phyloP scores from a whole-genome alignment of 2,329 filamentous ascomycete genomes.

The Fusarium praegraminearum region DNA sequence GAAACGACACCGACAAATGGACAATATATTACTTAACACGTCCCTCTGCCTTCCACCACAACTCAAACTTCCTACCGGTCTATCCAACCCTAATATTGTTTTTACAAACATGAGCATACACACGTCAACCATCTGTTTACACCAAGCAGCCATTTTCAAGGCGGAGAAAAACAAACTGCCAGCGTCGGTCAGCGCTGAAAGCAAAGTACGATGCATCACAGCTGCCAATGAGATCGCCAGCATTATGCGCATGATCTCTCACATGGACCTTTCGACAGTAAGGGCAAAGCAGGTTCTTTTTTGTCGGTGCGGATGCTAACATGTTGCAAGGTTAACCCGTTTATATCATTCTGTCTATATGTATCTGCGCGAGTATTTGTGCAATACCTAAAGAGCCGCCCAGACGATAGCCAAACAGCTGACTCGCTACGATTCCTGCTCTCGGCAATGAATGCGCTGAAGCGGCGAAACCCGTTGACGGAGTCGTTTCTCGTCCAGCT shows the following conservation, averaged over 20 bases:
- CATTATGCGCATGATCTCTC: constrained; percentile 95
- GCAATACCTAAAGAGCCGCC: constrained; percentile 94
- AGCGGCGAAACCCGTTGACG: constrained; percentile 87
- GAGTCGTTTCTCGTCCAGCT: constrained; percentile 95
- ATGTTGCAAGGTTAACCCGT: constrained; percentile 83
- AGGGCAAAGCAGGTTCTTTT: constrained; percentile 50
- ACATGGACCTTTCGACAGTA: constrained; percentile 86
- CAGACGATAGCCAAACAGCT: constrained; percentile 81
- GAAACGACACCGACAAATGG: constrained; percentile 90
- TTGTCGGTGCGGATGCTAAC: constrained; percentile 35
- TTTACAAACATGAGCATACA: constrained; percentile 98
- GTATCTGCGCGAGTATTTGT: constrained; percentile 96
- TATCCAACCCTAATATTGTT: constrained; percentile 84
- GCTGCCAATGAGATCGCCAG: constrained; percentile 93
- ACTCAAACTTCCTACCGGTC: constrained; percentile 81
- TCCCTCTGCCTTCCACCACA: constrained; percentile 83
- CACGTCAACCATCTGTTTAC: constrained; percentile 95
- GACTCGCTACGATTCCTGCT: constrained; percentile 92
- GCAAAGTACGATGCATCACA: constrained; percentile 91
- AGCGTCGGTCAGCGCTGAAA: constrained; percentile 82
- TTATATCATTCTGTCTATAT: constrained; percentile 94
- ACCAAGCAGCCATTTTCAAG: constrained; percentile 98
- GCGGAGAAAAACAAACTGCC: constrained; percentile 89
- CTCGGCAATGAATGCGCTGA: constrained; percentile 89
- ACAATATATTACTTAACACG: constrained; percentile 90